These are phyloP conservation scores for Dacryopinax primogenitus DNA, from an alignment of 768 basidiomycete species.

Conservation along the genomic window DNA sequence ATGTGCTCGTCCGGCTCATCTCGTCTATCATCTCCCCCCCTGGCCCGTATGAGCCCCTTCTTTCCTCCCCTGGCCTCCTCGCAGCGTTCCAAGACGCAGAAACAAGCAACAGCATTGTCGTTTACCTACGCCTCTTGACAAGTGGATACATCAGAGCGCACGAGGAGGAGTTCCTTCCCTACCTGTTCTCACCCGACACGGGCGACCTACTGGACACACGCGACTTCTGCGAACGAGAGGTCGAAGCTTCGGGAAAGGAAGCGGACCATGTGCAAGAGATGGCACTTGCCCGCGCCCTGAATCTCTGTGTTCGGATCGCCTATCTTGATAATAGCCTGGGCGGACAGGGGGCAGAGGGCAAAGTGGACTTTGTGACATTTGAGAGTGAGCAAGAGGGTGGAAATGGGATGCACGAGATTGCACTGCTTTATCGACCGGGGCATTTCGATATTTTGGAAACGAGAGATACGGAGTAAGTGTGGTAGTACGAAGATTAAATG, in stretches of 20 bases:
- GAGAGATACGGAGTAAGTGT: not conserved
- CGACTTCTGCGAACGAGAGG: slow-evolving; percentile 63
- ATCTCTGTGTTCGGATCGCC: slow-evolving; percentile 56
- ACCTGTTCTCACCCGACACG: slow-evolving; percentile 65
- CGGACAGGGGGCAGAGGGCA: slow-evolving; percentile 24
- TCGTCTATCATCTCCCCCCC: slow-evolving; percentile 32
- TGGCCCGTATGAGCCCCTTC: slow-evolving; percentile 28
- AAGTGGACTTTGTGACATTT: slow-evolving; percentile 58
- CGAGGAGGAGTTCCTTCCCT: slow-evolving; percentile 47
- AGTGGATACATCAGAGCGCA: slow-evolving; percentile 66
- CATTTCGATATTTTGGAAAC: slow-evolving; percentile 66
- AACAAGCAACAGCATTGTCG: slow-evolving; percentile 58
- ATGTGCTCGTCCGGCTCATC: slow-evolving; percentile 45
- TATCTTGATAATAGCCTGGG: slow-evolving; percentile 49
- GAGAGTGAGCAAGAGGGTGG: slow-evolving; percentile 34
- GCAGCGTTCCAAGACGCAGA: slow-evolving; percentile 42
- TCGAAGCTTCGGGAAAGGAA: slow-evolving; percentile 66
- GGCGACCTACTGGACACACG: slow-evolving; percentile 42
- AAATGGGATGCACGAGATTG: slow-evolving; percentile 39
- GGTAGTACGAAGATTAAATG: not conserved
- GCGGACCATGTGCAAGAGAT: slow-evolving; percentile 77
- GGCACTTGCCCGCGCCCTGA: slow-evolving; percentile 56
- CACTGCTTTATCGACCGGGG: slow-evolving; percentile 71
- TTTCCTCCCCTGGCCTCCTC: slow-evolving; percentile 30
- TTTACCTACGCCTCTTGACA: slow-evolving; percentile 70